phyloP scores from a whole-genome alignment of 176 grass and related monocot genomes.

The Oryza brachyantha region DNA sequence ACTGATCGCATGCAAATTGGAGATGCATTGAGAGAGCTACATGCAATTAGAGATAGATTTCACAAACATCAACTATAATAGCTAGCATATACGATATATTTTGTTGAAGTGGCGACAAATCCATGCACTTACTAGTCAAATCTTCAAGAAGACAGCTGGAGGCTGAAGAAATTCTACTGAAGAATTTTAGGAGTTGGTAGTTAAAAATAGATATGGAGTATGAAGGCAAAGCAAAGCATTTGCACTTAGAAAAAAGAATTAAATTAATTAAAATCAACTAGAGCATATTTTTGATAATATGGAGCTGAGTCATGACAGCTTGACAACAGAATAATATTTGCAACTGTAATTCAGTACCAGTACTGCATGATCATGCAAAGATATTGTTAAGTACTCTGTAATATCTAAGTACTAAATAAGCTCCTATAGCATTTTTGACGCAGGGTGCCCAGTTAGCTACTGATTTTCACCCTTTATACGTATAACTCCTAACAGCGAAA shows the following conservation, averaged over 20 bases:
- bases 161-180: background rate
- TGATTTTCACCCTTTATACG: no score
- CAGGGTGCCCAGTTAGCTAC: background rate
- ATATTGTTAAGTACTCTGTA: no score
- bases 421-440: background rate
- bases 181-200: background rate
- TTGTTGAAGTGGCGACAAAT: no score
- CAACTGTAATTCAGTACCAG: no score
- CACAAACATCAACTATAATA: background rate
- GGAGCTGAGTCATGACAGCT: no score
- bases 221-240: background rate
- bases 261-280: background rate
- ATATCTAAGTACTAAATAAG: background rate
- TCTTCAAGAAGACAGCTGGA: background rate
- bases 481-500: no score
- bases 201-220: background rate
- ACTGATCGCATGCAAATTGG: background rate
- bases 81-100: background rate
- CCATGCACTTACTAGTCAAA: no score
- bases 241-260: background rate
- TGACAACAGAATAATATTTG: no score
- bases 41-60: background rate
- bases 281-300: no score
- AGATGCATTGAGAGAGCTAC: slow-evolving; percentile 27
- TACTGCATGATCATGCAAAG: background rate